Evolutionary conservation across 2,329 filamentous ascomycete genomes (phyloP).

Genomic region (Fusarium burgessii): DNA sequence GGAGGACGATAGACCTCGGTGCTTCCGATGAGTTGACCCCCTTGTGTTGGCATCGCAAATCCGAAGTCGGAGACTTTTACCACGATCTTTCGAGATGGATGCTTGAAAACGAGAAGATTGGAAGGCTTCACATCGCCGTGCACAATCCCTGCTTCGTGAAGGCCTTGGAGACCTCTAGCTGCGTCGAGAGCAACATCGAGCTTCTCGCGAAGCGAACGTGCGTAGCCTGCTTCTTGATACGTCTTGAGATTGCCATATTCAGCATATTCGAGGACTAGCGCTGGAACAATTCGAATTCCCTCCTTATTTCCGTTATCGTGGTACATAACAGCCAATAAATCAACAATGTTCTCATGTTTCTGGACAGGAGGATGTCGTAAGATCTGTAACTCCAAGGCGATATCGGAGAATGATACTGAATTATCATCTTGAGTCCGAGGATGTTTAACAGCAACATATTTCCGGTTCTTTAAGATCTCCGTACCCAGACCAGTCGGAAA

Average conservation of each 20-base stretch:
- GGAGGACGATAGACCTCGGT: constrained; percentile 3
- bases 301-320: background rate
- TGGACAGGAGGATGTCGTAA: background rate
- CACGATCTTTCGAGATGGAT: background rate
- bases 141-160: background rate
- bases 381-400: constrained; percentile 5
- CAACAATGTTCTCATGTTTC: constrained; percentile 5
- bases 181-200: background rate
- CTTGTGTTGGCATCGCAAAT: background rate
- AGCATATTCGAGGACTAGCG: constrained; percentile 4
- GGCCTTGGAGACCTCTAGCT: background rate
- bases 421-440: constrained; percentile 1
- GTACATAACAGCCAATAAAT: constrained; percentile 5
- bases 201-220: background rate
- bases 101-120: constrained; percentile 3
- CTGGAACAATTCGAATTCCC: background rate
- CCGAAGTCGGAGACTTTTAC: constrained; percentile 7
- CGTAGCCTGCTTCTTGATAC: constrained; percentile 11
- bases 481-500: constrained; percentile 2
- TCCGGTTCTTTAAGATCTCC: background rate
- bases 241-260: constrained; percentile 1
- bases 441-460: constrained; percentile 6
- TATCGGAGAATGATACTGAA: background rate
- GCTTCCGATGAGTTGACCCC: background rate
- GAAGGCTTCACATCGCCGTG: constrained; percentile 8